Base-by-base conservation (phyloP, 805 yeast species). In the Candida schatavii region DNA sequence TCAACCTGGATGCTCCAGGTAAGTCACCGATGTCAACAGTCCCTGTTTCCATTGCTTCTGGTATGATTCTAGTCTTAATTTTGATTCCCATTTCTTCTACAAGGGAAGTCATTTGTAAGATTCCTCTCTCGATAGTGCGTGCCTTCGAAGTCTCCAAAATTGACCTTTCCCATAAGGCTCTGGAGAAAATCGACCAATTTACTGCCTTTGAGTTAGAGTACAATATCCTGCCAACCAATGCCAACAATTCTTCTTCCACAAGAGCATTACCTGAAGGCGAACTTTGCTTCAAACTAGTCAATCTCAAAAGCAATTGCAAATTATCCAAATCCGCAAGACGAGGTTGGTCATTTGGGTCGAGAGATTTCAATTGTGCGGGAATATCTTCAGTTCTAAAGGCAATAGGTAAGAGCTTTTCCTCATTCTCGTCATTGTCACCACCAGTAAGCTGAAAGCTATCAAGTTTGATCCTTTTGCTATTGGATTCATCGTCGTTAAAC, bases 121-220 rank as follows among this genome's bases (percentile, higher is more conserved):
- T 81, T 39, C 98, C 98, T 59, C 99, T 77, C 64, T 93, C 98
- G 19, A 91, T 83, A 1, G 97, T 91, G 57, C 85, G 82, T 1
- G 95, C 80, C 49, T 81, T 82, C 38, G 75, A 73, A 0, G 96
- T 78, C 59, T 93, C 99, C 28, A 90, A 68, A 17, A 86, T 53
- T 5, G 97, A 88, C 59, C 98, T 78, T 55, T 84, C 86, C 97
- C 97, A 93, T 34, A 93, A 67, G 0, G 95, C 85, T 47, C 90
- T 73, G 2, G 90, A 79, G 54, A 82, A 88, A 3, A 91, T 60
- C 1, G 85, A 64, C 89, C 96, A 89, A 59, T 87, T 85, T 14
- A 77, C 74, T 1, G 66, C 48, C 3, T 67, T 64, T 3, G 57
- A 54, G 9, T 74, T 72, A 37, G 78, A 69, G 60, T 76, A 77